Percentiles rank a stretch among this genome's conserved stretches.
Conservation (phyloP, 768 basidiomycete genomes). For the Rhizopogon roseolus region DNA sequence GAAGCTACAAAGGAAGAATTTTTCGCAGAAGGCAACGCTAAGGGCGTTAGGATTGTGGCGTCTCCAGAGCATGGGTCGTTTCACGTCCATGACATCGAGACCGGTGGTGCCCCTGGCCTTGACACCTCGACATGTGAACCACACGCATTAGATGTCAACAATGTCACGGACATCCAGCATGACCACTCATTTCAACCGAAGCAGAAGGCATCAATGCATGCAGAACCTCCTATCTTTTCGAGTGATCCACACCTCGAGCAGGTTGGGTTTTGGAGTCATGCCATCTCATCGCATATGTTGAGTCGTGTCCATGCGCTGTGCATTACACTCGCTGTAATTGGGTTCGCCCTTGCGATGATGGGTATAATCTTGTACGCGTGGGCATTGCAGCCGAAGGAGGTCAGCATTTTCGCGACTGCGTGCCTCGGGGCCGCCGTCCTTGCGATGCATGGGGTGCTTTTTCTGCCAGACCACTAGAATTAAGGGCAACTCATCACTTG, state of each 20-base stretch:
- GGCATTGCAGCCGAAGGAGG: conserved; percentile 40
- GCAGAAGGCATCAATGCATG: conserved; percentile 1
- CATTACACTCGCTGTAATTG: conserved; percentile 39
- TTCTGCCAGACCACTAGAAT: not conserved
- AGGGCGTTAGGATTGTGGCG: conserved; percentile 8
- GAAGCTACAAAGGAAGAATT: conserved; percentile 46
- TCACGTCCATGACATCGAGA: conserved; percentile 10
- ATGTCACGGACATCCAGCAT: not conserved
- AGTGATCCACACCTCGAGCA: conserved; percentile 47
- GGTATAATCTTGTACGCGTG: conserved; percentile 51
- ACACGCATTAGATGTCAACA: not conserved
- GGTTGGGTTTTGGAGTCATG: conserved; percentile 37
- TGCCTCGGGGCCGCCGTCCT: conserved; percentile 34
- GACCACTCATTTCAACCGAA: not conserved
- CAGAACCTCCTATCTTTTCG: conserved; percentile 32
- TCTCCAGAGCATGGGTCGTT: conserved; percentile 16
- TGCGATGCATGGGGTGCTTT: conserved; percentile 3
- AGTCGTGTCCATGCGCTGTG: conserved; percentile 45
- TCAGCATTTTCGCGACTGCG: conserved; percentile 37
- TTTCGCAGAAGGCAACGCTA: conserved; percentile 25
- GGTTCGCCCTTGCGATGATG: conserved; percentile 45
- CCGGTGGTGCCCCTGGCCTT: not conserved
- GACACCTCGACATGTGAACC: not conserved
- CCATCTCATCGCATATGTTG: conserved; percentile 39
- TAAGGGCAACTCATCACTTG: not conserved